Conservation (phyloP, 2,329 filamentous ascomycete genomes). For the Pochonia chlamydosporia region DNA sequence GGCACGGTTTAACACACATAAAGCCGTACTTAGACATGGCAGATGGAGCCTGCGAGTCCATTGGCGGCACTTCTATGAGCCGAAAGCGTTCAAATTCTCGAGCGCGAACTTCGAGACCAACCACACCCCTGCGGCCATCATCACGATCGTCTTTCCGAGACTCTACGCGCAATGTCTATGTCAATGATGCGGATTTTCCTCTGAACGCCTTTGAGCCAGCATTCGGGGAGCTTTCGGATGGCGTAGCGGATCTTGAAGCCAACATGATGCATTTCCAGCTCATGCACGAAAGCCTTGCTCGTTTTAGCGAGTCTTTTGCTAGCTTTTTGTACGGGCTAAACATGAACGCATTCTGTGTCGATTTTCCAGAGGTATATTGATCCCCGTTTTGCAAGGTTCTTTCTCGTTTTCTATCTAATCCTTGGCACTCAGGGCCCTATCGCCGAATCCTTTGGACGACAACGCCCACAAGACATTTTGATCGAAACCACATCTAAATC, state of each 20-base stretch:
- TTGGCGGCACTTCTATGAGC: conserved; percentile 15
- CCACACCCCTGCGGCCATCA: conserved; percentile 84
- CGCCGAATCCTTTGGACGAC: conserved; percentile 71
- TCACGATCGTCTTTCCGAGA: conserved; percentile 86
- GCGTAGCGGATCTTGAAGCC: conserved; percentile 90
- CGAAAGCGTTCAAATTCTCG: conserved; percentile 51
- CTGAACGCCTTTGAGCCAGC: conserved; percentile 81
- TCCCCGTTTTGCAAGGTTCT: not conserved
- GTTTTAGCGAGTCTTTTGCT: conserved; percentile 94
- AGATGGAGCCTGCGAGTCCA: not conserved
- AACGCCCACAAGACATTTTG: conserved; percentile 51
- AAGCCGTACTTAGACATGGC: not conserved
- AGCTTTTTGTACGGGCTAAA: conserved; percentile 94
- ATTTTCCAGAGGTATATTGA: conserved; percentile 76
- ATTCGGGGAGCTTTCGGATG: conserved; percentile 89
- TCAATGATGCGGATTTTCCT: conserved; percentile 54
- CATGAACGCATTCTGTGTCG: conserved; percentile 98
- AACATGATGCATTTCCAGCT: conserved; percentile 97
- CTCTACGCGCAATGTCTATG: conserved; percentile 52
- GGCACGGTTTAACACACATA: not conserved
- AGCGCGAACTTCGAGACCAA: conserved; percentile 67
- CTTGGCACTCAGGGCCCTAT: conserved; percentile 63
- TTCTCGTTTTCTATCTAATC: not conserved
- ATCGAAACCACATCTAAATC: conserved; percentile 17
- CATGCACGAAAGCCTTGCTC: conserved; percentile 88